phyloP scores from a whole-genome alignment of 164 flowering plant genomes.

The Chimonanthus praecox region DNA sequence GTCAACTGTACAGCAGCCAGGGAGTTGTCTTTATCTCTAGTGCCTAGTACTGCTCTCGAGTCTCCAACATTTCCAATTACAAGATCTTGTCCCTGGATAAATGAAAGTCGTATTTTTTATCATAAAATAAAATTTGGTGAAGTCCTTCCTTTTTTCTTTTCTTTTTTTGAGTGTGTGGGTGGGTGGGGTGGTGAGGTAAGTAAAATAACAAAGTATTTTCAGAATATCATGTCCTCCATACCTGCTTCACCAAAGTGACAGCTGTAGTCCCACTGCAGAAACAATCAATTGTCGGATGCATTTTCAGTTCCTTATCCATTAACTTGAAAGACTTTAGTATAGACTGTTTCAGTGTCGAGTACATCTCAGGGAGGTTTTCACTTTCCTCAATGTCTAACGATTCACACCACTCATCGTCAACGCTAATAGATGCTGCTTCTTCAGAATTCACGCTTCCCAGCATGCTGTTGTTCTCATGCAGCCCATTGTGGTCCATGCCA shows the following conservation, averaged over 20 bases:
- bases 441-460: slow-evolving; percentile 37
- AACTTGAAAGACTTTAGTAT: slow-evolving; percentile 59
- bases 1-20: slow-evolving; percentile 57
- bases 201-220: not conserved
- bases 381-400: slow-evolving; percentile 36
- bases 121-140: not conserved
- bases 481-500: slow-evolving; percentile 12
- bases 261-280: slow-evolving; percentile 84
- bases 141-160: too few relatives aligned
- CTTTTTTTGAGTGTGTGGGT: too few relatives aligned
- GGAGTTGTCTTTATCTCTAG: slow-evolving; percentile 43
- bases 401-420: slow-evolving; percentile 52
- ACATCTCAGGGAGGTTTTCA: slow-evolving; percentile 48
- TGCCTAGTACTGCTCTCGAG: slow-evolving; percentile 61
- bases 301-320: slow-evolving; percentile 74
- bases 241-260: slow-evolving; percentile 67
- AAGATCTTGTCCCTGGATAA: slow-evolving; percentile 47
- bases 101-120: slow-evolving; percentile 8
- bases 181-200: not conserved
- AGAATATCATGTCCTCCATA: slow-evolving; percentile 10
- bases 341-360: slow-evolving; percentile 42
- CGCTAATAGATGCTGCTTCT: slow-evolving; percentile 34
- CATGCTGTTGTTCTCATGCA: slow-evolving; percentile 22
- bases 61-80: slow-evolving; percentile 70
- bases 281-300: slow-evolving; percentile 68